These are phyloP conservation scores for Candida sithepensis DNA, from an alignment of 805 yeast species.

Conservation along the genomic window DNA sequence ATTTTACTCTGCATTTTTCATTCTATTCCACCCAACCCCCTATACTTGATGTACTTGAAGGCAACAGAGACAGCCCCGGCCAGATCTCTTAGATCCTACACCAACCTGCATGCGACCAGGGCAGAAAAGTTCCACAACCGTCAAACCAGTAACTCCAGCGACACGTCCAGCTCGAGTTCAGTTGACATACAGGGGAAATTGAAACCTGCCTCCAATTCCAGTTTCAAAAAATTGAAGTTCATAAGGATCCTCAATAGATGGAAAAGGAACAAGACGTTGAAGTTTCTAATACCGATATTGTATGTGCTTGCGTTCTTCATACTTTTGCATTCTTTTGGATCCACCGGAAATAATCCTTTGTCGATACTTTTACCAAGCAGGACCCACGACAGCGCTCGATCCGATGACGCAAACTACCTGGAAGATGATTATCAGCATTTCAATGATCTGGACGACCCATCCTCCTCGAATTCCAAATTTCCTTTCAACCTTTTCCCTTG, in stretches of 20 bases:
- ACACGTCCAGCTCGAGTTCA: neutral
- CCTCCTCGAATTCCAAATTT: neutral
- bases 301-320: constrained; percentile 16
- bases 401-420: neutral
- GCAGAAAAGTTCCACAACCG: neutral
- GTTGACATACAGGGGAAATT: constrained; percentile 1
- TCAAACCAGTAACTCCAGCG: neutral
- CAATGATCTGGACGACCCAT: neutral
- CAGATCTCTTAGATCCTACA: neutral
- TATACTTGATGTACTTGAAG: neutral
- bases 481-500: neutral
- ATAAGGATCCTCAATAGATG: constrained; percentile 9
- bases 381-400: neutral
- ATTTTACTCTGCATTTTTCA: neutral
- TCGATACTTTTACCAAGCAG: neutral
- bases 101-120: neutral
- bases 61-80: constrained; percentile 1
- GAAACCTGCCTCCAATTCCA: constrained; percentile 1
- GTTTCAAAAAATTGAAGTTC: neutral
- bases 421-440: neutral
- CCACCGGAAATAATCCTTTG: neutral
- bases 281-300: constrained; percentile 18
- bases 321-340: constrained; percentile 7
- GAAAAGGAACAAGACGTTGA: constrained; percentile 13
- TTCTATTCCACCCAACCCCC: too few species aligned